Percentiles rank a stretch among this genome's conserved stretches.
Conservation (phyloP, 768 basidiomycete genomes). For the Naematelia aurantialba region DNA sequence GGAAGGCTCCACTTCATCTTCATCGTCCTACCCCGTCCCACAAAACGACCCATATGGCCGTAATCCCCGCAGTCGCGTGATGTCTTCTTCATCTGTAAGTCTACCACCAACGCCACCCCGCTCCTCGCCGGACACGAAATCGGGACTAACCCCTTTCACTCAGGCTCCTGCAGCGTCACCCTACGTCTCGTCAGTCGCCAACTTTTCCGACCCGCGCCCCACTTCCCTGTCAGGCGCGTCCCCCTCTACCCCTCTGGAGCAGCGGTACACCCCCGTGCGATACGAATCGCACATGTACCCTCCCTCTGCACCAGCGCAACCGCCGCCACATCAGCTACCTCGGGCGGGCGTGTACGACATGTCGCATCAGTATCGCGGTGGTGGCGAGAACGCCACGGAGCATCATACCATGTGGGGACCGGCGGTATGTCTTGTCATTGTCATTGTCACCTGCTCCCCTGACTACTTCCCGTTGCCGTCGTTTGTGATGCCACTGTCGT, state of each 20-base stretch:
- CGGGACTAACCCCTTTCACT: no score
- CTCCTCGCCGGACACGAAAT: neutral
- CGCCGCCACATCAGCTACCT: slow-evolving; percentile 13
- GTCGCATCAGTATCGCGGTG: slow-evolving; percentile 7
- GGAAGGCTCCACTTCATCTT: slow-evolving; percentile 2
- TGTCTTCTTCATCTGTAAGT: slow-evolving; percentile 33
- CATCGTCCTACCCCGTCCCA: neutral
- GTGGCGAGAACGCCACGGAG: neutral
- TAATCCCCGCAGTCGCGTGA: slow-evolving; percentile 22
- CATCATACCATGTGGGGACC: neutral
- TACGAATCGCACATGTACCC: slow-evolving; percentile 11
- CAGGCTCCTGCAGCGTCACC: slow-evolving; percentile 37
- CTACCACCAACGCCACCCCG: neutral
- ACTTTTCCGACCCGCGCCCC: slow-evolving; percentile 17
- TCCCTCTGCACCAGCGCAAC: neutral
- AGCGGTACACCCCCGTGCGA: slow-evolving; percentile 13
- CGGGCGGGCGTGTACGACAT: slow-evolving; percentile 11
- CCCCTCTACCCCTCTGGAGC: neutral
- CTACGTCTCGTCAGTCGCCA: slow-evolving; percentile 16
- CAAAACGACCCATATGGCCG: slow-evolving; percentile 2
- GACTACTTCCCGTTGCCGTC: no score
- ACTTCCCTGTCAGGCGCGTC: neutral
- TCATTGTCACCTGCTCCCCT: no score
- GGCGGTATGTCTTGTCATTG: neutral
- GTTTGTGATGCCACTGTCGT: no score